A percentile compares a stretch with the other conserved stretches of the same genome.
phyloP scores from a whole-genome alignment of 345 rosid genomes.

The Ailanthus altissimus region DNA sequence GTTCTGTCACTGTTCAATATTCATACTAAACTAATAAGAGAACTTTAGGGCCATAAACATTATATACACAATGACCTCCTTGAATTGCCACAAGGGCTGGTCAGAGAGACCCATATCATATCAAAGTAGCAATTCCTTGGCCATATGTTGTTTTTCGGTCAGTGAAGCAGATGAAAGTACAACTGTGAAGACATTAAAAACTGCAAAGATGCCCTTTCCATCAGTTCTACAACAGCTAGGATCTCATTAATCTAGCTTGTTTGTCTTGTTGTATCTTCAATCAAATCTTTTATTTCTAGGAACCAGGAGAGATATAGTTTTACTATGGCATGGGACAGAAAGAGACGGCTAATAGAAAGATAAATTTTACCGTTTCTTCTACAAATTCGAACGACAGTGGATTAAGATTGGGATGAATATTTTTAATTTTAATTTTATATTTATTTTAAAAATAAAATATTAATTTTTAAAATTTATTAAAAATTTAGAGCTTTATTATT shows the following conservation, averaged over 20 bases:
- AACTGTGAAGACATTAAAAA: background rate
- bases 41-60: background rate
- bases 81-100: background rate
- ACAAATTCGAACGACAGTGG: background rate
- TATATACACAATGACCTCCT: background rate
- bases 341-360: background rate
- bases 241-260: background rate
- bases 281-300: background rate
- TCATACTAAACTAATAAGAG: background rate
- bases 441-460: too few species aligned
- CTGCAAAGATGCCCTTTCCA: conserved; percentile 16
- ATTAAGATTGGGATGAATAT: too few species aligned
- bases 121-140: conserved; percentile 7
- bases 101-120: conserved; percentile 6
- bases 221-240: background rate
- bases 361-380: background rate
- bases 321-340: background rate
- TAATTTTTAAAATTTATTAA: too few species aligned
- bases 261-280: conserved; percentile 15
- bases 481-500: too few species aligned
- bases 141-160: background rate
- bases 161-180: conserved; percentile 19
- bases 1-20: background rate
- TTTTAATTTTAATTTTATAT: too few species aligned
- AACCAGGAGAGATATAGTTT: conserved; percentile 17